These are phyloP conservation scores for Cryphonectria carpinicola DNA, from an alignment of 2,329 filamentous ascomycete species.

Conservation along the genomic window DNA sequence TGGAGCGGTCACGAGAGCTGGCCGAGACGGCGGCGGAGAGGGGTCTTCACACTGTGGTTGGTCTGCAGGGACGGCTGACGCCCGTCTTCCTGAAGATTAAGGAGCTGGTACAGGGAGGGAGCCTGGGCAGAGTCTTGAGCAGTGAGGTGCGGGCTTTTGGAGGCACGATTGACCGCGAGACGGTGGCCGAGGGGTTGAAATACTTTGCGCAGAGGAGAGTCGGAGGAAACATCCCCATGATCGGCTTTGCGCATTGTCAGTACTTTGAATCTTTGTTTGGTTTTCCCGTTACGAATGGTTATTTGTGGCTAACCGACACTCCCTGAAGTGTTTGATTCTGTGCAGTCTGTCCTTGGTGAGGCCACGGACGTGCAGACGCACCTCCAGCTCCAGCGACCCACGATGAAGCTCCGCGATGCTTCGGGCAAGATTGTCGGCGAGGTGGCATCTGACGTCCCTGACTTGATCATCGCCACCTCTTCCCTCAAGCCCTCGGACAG, in stretches of 20 bases:
- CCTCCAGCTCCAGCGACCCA: conserved; percentile 50
- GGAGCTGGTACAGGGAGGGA: conserved; percentile 47
- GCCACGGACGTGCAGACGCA: conserved; percentile 43
- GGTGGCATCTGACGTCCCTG: conserved; percentile 36
- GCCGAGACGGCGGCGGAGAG: conserved; percentile 37
- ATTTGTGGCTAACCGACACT: conserved; percentile 33
- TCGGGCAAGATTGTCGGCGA: conserved; percentile 39
- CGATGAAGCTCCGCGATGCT: conserved; percentile 41
- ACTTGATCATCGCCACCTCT: conserved; percentile 38
- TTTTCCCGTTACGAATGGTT: conserved; percentile 1
- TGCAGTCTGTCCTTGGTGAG: conserved; percentile 52
- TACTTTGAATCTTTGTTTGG: background rate
- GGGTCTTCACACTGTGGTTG: conserved; percentile 46
- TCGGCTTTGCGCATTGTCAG: conserved; percentile 48
- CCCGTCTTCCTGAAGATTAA: conserved; percentile 50
- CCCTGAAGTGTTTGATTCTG: conserved; percentile 47
- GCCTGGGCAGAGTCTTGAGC: conserved; percentile 57
- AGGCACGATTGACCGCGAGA: conserved; percentile 40
- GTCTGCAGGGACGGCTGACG: conserved; percentile 53
- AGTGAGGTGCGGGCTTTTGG: conserved; percentile 48
- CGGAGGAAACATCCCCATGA: conserved; percentile 50
- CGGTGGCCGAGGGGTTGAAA: conserved; percentile 40
- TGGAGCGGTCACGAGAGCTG: conserved; percentile 46
- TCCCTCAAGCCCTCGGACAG: conserved; percentile 36
- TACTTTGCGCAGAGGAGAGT: conserved; percentile 55